Conservation (phyloP, 202 grass and related monocot species). For the Zizania palustris region DNA sequence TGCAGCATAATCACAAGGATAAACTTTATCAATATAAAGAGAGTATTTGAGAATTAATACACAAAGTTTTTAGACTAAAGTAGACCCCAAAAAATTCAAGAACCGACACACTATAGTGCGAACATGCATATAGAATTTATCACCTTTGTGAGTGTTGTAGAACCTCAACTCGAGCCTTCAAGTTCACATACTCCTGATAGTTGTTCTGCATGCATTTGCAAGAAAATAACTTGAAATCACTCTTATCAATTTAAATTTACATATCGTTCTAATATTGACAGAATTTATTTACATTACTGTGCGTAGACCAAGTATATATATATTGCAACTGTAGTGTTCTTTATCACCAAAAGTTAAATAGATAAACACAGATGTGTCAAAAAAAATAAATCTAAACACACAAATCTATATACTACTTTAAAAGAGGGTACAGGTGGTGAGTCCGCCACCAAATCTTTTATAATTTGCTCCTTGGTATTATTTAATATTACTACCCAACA, state of each 20-base stretch:
- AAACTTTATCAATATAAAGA: slow-evolving; percentile 23
- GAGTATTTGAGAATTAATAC: neutral
- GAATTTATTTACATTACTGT: neutral
- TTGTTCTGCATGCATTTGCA: slow-evolving; percentile 60
- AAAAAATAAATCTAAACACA: neutral
- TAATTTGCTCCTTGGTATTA: too few species aligned
- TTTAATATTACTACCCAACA: too few species aligned
- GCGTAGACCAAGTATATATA: neutral
- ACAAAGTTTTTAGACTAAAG: neutral
- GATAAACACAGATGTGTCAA: neutral
- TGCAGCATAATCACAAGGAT: slow-evolving; percentile 31
- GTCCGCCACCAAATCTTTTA: too few species aligned
- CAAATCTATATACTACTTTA: too few species aligned
- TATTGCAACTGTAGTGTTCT: neutral
- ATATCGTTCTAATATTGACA: neutral
- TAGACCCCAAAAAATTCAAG: neutral
- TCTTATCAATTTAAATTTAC: neutral
- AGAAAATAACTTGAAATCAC: neutral
- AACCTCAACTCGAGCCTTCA: slow-evolving; percentile 71
- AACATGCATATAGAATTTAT: slow-evolving; percentile 15
- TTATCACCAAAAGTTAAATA: neutral
- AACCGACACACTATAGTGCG: neutral
- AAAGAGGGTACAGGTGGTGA: too few species aligned
- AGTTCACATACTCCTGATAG: slow-evolving; percentile 79
- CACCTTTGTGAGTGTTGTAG: slow-evolving; percentile 84